These are phyloP conservation scores for Pythium dissotocum DNA, from an alignment of 352 stramenopile genomes.

Conservation along the genomic window DNA sequence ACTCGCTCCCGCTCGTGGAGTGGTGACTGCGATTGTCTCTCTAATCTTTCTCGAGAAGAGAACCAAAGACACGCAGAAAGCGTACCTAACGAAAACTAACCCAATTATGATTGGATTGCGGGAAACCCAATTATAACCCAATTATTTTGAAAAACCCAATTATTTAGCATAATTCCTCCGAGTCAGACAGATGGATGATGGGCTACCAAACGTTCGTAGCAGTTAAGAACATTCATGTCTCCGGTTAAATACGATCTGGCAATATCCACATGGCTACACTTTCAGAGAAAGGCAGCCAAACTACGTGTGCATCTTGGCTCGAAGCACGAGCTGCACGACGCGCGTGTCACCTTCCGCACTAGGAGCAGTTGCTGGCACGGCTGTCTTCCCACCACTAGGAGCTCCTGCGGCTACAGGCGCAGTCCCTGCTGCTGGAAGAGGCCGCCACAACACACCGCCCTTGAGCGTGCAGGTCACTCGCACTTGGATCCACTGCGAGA, in stretches of 20 bases:
- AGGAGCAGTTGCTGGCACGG: background rate
- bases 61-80: too few species aligned
- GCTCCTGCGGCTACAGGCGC: background rate
- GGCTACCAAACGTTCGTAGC: background rate
- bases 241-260: slow-evolving; percentile 22
- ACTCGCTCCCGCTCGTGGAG: too few species aligned
- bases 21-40: too few species aligned
- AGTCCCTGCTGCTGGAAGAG: slow-evolving; percentile 1
- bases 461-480: slow-evolving; percentile 28
- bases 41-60: too few species aligned
- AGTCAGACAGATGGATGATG: slow-evolving; percentile 4
- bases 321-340: slow-evolving; percentile 26
- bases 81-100: too few species aligned
- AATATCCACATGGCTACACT: slow-evolving; percentile 19
- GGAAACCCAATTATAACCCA: too few species aligned
- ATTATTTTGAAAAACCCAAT: too few species aligned
- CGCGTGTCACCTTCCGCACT: slow-evolving; percentile 22
- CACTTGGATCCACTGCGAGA: slow-evolving; percentile 38
- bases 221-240: slow-evolving; percentile 13
- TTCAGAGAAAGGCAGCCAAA: background rate
- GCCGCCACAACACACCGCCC: slow-evolving; percentile 29
- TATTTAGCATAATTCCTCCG: too few species aligned
- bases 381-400: background rate
- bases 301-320: slow-evolving; percentile 28
- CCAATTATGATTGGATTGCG: too few species aligned